Conservation (phyloP, 129 eudicot genomes). For the Tagetes erecta region DNA sequence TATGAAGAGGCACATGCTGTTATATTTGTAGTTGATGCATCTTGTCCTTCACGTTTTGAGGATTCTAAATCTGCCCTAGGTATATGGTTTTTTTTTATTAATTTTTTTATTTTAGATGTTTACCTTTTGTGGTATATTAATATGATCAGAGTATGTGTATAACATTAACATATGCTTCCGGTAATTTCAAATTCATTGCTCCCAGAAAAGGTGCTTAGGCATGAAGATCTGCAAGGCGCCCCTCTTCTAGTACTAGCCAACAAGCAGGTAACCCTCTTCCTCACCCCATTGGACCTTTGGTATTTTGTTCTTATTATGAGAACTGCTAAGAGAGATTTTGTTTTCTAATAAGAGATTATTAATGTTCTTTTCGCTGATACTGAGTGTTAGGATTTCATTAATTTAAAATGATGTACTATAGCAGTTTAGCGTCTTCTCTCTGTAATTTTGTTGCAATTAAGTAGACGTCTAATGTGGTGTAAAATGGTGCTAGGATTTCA, state of each 20-base stretch:
- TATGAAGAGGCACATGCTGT: slow-evolving; percentile 99
- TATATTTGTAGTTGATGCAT: slow-evolving; percentile 85
- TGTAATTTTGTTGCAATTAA: slow-evolving; percentile 20
- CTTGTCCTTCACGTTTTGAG: slow-evolving; percentile 90
- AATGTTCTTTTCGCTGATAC: background rate
- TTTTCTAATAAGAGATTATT: background rate
- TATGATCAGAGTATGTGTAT: background rate
- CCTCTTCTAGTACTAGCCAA: slow-evolving; percentile 93
- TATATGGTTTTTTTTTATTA: slow-evolving; percentile 16
- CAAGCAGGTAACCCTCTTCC: slow-evolving; percentile 66
- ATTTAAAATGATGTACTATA: slow-evolving; percentile 11
- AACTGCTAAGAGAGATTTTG: background rate
- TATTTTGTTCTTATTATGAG: background rate
- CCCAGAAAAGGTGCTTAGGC: slow-evolving; percentile 93
- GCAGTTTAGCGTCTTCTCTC: slow-evolving; percentile 20
- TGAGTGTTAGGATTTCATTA: slow-evolving; percentile 5
- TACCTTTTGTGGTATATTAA: slow-evolving; percentile 9
- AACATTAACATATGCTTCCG: background rate
- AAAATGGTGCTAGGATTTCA: no score
- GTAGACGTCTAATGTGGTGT: background rate
- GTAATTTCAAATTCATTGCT: slow-evolving; percentile 17
- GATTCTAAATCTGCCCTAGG: slow-evolving; percentile 97
- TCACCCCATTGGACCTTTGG: background rate
- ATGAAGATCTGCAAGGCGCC: slow-evolving; percentile 93
- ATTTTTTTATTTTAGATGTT: slow-evolving; percentile 11